These are phyloP conservation scores for Globisporangium parvum DNA, from an alignment of 352 stramenopile genomes.

Conservation along the genomic window DNA sequence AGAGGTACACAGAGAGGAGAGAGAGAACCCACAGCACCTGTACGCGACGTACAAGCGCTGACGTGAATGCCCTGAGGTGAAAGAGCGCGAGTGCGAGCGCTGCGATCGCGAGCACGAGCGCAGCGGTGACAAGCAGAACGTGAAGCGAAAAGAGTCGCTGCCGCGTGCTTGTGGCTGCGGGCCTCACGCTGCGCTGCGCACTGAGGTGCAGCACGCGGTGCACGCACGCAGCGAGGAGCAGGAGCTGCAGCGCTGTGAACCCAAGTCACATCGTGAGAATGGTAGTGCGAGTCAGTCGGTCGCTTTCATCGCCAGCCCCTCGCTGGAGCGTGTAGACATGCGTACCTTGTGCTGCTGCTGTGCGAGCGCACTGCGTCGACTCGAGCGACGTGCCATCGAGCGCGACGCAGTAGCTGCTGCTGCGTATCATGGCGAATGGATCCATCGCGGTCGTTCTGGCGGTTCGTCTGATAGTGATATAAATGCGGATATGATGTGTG, in stretches of 20 bases:
- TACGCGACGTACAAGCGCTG: conserved; percentile 23
- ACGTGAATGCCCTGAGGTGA: conserved; percentile 18
- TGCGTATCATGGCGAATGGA: neutral
- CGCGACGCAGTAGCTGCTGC: conserved; percentile 9
- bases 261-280: neutral
- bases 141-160: conserved; percentile 23
- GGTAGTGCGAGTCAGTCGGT: no score
- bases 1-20: neutral
- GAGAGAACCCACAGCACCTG: neutral
- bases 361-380: conserved; percentile 9
- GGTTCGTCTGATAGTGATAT: no score
- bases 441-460: no score
- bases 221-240: conserved; percentile 35
- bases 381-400: conserved; percentile 9
- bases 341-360: conserved; percentile 4
- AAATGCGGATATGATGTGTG: no score
- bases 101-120: conserved; percentile 17
- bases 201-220: conserved; percentile 28
- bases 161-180: neutral
- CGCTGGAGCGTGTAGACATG: neutral
- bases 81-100: conserved; percentile 18
- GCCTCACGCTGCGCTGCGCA: neutral
- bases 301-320: no score
- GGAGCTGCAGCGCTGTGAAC: conserved; percentile 24
- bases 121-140: conserved; percentile 20